Percentiles rank a stretch among this genome's conserved stretches.
These are phyloP conservation scores for Chrysopogon serrulatus DNA, from an alignment of 176 grass and related monocot species.

Conservation along the genomic window DNA sequence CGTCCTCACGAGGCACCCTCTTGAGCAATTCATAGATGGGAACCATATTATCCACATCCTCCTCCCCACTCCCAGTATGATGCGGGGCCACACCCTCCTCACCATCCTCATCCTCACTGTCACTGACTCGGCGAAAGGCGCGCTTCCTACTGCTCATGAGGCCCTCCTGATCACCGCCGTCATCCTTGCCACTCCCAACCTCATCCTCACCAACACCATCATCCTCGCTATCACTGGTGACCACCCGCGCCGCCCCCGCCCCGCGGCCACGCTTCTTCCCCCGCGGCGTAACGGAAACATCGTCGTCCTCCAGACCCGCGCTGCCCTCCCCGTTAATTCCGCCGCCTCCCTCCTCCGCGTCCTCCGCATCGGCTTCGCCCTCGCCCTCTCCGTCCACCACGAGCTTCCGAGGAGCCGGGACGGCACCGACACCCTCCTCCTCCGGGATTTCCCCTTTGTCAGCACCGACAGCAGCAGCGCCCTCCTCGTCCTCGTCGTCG, in stretches of 20 bases:
- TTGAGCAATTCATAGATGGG: constrained; percentile 35
- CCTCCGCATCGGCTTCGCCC: neutral
- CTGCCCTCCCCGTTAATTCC: neutral
- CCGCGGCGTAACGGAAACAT: neutral
- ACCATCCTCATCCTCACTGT: constrained; percentile 35
- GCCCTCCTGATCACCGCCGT: neutral
- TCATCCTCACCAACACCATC: neutral
- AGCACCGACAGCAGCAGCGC: neutral
- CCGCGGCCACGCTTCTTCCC: constrained; percentile 18
- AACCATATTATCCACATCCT: constrained; percentile 31
- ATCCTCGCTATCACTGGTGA: constrained; percentile 17
- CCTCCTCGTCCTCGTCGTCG: constrained; percentile 15
- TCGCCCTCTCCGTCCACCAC: constrained; percentile 13
- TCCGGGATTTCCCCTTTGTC: neutral
- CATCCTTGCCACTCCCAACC: neutral
- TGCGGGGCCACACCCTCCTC: neutral
- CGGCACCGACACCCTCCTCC: neutral
- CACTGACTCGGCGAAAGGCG: constrained; percentile 17
- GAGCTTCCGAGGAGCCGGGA: neutral
- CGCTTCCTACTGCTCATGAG: constrained; percentile 30
- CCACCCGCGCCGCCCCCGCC: neutral
- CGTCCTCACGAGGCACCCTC: neutral
- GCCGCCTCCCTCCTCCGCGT: neutral
- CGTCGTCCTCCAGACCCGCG: constrained; percentile 13
- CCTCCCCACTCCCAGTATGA: constrained; percentile 6